These are phyloP conservation scores for Neonectria faginata DNA, from an alignment of 2,329 filamentous ascomycete species.

Conservation along the genomic window DNA sequence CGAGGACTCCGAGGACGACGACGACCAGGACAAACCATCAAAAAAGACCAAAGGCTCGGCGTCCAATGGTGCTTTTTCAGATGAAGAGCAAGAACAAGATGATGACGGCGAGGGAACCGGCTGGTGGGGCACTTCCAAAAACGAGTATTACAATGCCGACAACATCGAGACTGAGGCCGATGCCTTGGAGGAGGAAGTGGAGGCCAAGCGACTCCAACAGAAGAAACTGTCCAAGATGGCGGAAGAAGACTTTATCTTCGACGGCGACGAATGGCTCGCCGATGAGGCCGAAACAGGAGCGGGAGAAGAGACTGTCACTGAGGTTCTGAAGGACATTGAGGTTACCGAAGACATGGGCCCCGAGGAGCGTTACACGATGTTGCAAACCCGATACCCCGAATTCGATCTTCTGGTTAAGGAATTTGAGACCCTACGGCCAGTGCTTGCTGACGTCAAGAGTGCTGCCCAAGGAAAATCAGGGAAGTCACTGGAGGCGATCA, in stretches of 20 bases:
- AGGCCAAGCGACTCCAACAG: slow-evolving; percentile 87
- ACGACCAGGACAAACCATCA: slow-evolving; percentile 39
- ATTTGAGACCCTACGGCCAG: slow-evolving; percentile 77
- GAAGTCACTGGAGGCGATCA: slow-evolving; percentile 72
- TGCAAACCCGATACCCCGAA: slow-evolving; percentile 89
- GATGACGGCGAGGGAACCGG: slow-evolving; percentile 70
- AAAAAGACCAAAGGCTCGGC: slow-evolving; percentile 46
- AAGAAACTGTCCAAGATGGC: slow-evolving; percentile 92
- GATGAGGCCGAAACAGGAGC: slow-evolving; percentile 63
- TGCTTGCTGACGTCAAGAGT: slow-evolving; percentile 69
- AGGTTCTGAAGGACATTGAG: slow-evolving; percentile 86
- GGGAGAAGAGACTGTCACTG: slow-evolving; percentile 76
- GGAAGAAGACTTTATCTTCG: slow-evolving; percentile 93
- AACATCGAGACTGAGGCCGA: slow-evolving; percentile 71
- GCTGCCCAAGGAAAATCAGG: slow-evolving; percentile 64
- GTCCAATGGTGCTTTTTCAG: slow-evolving; percentile 49
- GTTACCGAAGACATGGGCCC: slow-evolving; percentile 82
- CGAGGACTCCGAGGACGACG: slow-evolving; percentile 57
- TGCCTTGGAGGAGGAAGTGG: slow-evolving; percentile 90
- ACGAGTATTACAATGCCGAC: slow-evolving; percentile 95
- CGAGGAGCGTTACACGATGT: slow-evolving; percentile 79
- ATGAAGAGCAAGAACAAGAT: slow-evolving; percentile 68
- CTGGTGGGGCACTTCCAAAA: slow-evolving; percentile 88
- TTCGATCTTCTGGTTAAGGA: slow-evolving; percentile 89
- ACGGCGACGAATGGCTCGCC: slow-evolving; percentile 86